phyloP scores from a whole-genome alignment of 805 yeast species.

The Wickerhamomyces bisporus region DNA sequence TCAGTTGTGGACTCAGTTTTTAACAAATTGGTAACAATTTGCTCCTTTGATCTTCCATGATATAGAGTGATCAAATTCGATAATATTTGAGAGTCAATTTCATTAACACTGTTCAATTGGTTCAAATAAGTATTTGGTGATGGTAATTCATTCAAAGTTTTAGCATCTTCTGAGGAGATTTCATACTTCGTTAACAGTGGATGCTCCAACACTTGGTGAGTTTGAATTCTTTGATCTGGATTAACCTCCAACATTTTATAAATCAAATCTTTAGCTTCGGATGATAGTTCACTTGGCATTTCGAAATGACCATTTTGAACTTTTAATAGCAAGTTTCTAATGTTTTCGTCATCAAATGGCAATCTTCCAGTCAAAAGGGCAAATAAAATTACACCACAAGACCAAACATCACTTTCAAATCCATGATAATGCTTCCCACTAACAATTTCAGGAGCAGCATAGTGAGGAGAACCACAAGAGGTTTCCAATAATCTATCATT shows the following conservation, averaged over 20 bases:
- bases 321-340: conserved; percentile 61
- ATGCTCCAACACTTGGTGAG: conserved; percentile 64
- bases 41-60: conserved; percentile 67
- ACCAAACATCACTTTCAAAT: conserved; percentile 83
- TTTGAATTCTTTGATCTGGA: conserved; percentile 66
- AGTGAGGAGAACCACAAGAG: conserved; percentile 84
- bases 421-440: conserved; percentile 77
- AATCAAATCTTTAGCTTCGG: conserved; percentile 65
- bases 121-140: conserved; percentile 24
- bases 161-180: conserved; percentile 17
- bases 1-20: conserved; percentile 61
- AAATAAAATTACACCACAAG: conserved; percentile 78
- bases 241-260: conserved; percentile 61
- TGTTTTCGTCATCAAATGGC: conserved; percentile 81
- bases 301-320: conserved; percentile 73
- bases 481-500: conserved; percentile 69
- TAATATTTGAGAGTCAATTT: conserved; percentile 68
- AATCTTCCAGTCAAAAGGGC: conserved; percentile 76
- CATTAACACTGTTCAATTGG: conserved; percentile 28
- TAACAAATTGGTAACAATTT: conserved; percentile 49
- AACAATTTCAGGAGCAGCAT: conserved; percentile 85
- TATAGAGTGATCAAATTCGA: conserved; percentile 72
- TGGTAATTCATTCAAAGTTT: conserved; percentile 27
- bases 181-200: conserved; percentile 72
- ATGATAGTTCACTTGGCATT: conserved; percentile 60